Evolutionary conservation across 805 yeast genomes (phyloP).

Genomic region (Ascoidea tarda): DNA sequence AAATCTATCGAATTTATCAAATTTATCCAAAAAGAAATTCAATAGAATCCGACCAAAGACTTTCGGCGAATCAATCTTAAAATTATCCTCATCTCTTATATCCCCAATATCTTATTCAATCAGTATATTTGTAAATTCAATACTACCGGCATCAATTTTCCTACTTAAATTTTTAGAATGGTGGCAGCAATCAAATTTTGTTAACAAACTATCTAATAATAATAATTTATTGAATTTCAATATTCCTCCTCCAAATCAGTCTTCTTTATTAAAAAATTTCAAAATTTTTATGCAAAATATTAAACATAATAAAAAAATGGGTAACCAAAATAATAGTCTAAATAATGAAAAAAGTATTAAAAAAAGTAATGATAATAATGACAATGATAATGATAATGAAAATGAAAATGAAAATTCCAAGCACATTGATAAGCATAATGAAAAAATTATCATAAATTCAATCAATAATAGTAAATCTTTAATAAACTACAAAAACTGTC

Average conservation of each 20-base stretch:
- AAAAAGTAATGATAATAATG: not conserved
- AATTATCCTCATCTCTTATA: conserved; percentile 7
- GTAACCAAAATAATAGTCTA: not conserved
- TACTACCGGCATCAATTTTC: conserved; percentile 9
- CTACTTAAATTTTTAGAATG: conserved; percentile 10
- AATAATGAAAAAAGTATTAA: not conserved
- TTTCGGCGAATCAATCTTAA: conserved; percentile 7
- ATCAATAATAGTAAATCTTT: too few species aligned
- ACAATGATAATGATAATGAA: not conserved
- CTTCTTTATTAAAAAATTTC: not conserved
- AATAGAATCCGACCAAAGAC: conserved; percentile 6
- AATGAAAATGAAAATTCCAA: not conserved
- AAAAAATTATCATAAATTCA: too few species aligned
- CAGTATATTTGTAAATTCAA: conserved; percentile 2
- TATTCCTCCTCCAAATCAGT: not conserved
- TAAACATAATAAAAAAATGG: not conserved
- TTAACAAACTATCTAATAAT: conserved; percentile 1
- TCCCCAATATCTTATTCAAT: conserved; percentile 4
- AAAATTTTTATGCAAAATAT: not conserved
- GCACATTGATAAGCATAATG: not conserved
- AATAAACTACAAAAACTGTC: conserved; percentile 29
- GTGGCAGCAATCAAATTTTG: conserved; percentile 10
- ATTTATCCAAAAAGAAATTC: conserved; percentile 4
- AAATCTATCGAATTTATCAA: not conserved
- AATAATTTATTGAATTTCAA: conserved; percentile 2